Conservation (phyloP, 2,329 filamentous ascomycete genomes). For the Colletotrichum destructivum region DNA sequence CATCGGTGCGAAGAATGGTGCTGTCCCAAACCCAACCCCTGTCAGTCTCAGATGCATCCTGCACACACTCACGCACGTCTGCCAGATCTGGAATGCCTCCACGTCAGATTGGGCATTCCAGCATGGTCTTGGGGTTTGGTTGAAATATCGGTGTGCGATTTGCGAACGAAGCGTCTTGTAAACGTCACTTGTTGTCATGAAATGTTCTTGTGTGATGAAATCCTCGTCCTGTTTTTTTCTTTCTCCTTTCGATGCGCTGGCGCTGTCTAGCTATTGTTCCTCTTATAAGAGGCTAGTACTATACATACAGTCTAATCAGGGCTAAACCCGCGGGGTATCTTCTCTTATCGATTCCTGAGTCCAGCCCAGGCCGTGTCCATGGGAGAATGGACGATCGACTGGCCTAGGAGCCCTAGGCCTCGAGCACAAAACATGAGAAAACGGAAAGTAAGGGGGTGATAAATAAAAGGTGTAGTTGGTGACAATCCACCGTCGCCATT, state of each 20-base stretch:
- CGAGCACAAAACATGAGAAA: conserved; percentile 25
- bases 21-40: conserved; percentile 26
- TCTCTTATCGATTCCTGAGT: conserved; percentile 38
- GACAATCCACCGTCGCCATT: conserved; percentile 32
- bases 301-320: conserved; percentile 39
- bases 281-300: conserved; percentile 18
- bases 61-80: conserved; percentile 36
- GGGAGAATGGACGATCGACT: conserved; percentile 15
- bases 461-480: conserved; percentile 15
- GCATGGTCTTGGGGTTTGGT: background rate
- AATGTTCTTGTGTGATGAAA: conserved; percentile 14
- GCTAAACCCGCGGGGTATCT: conserved; percentile 41
- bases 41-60: conserved; percentile 37
- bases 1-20: conserved; percentile 25
- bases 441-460: conserved; percentile 3
- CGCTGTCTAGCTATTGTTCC: conserved; percentile 31
- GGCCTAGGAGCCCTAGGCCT: conserved; percentile 24
- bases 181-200: conserved; percentile 11
- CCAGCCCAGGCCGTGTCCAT: conserved; percentile 36
- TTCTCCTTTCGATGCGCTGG: conserved; percentile 18
- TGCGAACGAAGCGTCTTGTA: background rate
- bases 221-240: background rate
- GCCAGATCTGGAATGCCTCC: conserved; percentile 35
- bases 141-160: conserved; percentile 13
- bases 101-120: conserved; percentile 30